Evolutionary conservation across 164 flowering plant genomes (phyloP).

Genomic region (Vitis cinerea): DNA sequence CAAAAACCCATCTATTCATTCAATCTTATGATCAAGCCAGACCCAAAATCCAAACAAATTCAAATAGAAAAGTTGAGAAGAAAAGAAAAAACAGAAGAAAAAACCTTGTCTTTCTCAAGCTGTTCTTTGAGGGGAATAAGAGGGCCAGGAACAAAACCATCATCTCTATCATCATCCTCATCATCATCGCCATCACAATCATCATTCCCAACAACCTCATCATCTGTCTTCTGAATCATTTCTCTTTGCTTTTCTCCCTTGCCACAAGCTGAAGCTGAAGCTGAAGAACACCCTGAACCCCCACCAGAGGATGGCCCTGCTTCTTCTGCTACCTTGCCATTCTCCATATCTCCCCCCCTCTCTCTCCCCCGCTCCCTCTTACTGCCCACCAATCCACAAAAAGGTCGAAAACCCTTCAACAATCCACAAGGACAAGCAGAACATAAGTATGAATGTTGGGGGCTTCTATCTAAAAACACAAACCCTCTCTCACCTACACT

Average conservation of each 20-base stretch:
- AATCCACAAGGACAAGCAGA: not conserved
- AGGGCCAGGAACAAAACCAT: constrained; percentile 51
- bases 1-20: not conserved
- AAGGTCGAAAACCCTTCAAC: constrained; percentile 4
- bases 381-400: not conserved
- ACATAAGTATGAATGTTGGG: not conserved
- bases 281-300: constrained; percentile 5
- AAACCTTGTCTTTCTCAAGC: constrained; percentile 60
- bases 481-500: not conserved
- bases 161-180: constrained; percentile 25
- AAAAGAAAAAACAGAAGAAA: not conserved
- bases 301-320: constrained; percentile 34
- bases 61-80: not conserved
- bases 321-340: constrained; percentile 23
- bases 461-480: not conserved
- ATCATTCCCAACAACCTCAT: constrained; percentile 7
- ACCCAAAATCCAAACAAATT: not conserved
- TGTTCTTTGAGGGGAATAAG: constrained; percentile 54
- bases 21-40: not conserved
- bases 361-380: constrained; percentile 10
- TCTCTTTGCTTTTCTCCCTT: constrained; percentile 13
- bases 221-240: constrained; percentile 22
- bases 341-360: constrained; percentile 17
- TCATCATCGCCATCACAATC: constrained; percentile 27
- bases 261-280: not conserved